phyloP scores from a whole-genome alignment of 2,329 filamentous ascomycete genomes.

The Alternaria triticina region DNA sequence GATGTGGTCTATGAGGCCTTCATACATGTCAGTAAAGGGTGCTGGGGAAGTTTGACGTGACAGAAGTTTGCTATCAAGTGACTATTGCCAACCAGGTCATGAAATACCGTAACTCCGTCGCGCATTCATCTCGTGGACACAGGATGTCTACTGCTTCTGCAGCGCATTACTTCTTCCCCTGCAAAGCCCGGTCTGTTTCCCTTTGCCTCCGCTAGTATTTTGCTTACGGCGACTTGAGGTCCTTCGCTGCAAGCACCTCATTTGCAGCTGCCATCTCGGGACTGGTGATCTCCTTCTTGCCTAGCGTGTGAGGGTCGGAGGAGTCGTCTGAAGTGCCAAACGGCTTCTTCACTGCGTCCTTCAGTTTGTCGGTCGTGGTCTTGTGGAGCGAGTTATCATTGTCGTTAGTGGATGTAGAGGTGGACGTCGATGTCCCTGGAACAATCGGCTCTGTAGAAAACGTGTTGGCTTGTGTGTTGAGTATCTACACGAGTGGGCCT shows the following conservation, averaged over 20 bases:
- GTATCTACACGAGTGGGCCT: not conserved
- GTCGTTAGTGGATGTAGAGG: not conserved
- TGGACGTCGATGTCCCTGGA: not conserved
- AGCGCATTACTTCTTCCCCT: not conserved
- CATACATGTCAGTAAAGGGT: not conserved
- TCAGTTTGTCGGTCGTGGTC: conserved; percentile 9
- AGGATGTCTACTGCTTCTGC: not conserved
- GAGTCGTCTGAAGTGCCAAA: not conserved
- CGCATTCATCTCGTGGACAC: not conserved
- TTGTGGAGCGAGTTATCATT: not conserved
- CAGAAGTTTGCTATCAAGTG: not conserved
- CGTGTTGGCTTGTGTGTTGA: not conserved
- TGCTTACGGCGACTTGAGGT: conserved; percentile 5
- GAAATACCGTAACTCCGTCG: not conserved
- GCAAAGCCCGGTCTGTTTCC: not conserved
- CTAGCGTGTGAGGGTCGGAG: not conserved
- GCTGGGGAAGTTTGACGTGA: not conserved
- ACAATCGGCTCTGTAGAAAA: conserved; percentile 5
- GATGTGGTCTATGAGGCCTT: not conserved
- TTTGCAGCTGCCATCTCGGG: conserved; percentile 13
- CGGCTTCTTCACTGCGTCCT: conserved; percentile 15
- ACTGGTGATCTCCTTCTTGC: not conserved
- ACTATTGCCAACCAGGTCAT: not conserved
- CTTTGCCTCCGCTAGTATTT: not conserved
- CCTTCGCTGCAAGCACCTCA: conserved; percentile 9